Evolutionary conservation across 257 asterid species (phyloP), one percentile per base, ranked within the genome.

Genomic region (Nicotiana tabacum): DNA sequence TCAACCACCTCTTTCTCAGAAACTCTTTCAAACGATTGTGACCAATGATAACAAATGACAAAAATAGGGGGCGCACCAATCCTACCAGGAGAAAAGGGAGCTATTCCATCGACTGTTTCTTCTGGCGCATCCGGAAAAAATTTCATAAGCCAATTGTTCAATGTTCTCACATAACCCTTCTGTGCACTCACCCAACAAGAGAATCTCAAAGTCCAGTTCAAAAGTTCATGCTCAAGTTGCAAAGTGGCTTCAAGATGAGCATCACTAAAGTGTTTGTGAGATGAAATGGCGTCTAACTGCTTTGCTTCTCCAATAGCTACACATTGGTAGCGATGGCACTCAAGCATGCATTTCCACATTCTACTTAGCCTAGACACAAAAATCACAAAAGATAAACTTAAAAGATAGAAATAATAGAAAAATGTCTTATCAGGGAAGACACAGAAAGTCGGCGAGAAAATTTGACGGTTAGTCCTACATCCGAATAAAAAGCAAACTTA

Each of bases 271-370:
- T 92, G 95, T 69, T 90, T 92, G 78, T 88, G 87, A n/a, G 88
- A 82, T 78, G 98, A 94, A 64, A 92, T 90, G 82, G 93, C 89
- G 60, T 94, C 99, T 68, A 94, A 85, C 27, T 82, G 87, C 82
- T 91, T 94, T 83, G 99, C 99, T 81, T 91, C 97, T 80, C 81
- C 90, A 55, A 95, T 94, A 55, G 99, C 97, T 87, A 88, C 90
- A 65, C 96, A 88, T 62, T 94, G 99, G 86, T 37, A 92, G 66
- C 81, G 97, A 85, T 95, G 99, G 88, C 98, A 94, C 82, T 94
- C 97, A 2, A 92, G 97, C 97, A 92, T 95, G 82, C 93, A 86
- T 87, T 89, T 95, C 99, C 99, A 95, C 99, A 95, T 95, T 88
- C 89, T 89, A 65, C 89, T 82, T 89, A 94, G 80, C 94, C 99